Base-by-base conservation (phyloP, 2,329 filamentous ascomycete species). In the Claviceps maximensis region DNA sequence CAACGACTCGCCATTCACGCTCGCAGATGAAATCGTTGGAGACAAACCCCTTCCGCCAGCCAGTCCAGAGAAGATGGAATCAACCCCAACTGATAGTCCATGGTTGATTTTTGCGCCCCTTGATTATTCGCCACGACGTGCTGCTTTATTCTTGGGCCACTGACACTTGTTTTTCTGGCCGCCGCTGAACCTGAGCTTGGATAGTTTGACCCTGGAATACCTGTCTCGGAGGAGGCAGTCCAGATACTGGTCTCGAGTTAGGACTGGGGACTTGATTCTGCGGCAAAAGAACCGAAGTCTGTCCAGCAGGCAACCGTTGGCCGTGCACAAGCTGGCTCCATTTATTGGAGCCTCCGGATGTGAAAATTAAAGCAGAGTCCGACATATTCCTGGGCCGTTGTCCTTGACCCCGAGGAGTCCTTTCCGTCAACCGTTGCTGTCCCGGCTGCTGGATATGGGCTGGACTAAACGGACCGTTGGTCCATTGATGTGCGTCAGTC, bases 41-140 rank as follows among this genome's bases (percentile, higher is more conserved):
- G 40, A 42, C 17, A 21, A 21, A 17, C 10, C n/a, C 40, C 13
- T 21, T 19, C 40, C 40, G 12, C 7, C 40, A 21, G 12, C 7
- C 40, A 21, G 2, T 21, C 40, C 36, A 21, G 40, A 29, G n/a
- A 15, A 36, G 21, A 25, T 41, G 17, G n/a, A 47, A n/a, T 41
- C 8, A 13, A 49, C 61, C 62, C 63, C 62, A 65, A 19, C 58
- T 62, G 2, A 33, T 65, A 64, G 51, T 66, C 62, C 10, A 53
- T 58, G 0, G 59, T 57, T 8, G 61, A 55, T 13, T 55, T 59
- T 46, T 57, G 58, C 8, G 57, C 54, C 63, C 61, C 63, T 42
- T 59, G 60, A 41, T 58, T 53, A 33, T 54, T 44, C 15, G 36
- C 40, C 23, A 23, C 4, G 13, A 38, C 25, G 15, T 25, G 15